phyloP scores from a whole-genome alignment of 139 green algal genomes.

The Raphidocelis subcapitata region DNA sequence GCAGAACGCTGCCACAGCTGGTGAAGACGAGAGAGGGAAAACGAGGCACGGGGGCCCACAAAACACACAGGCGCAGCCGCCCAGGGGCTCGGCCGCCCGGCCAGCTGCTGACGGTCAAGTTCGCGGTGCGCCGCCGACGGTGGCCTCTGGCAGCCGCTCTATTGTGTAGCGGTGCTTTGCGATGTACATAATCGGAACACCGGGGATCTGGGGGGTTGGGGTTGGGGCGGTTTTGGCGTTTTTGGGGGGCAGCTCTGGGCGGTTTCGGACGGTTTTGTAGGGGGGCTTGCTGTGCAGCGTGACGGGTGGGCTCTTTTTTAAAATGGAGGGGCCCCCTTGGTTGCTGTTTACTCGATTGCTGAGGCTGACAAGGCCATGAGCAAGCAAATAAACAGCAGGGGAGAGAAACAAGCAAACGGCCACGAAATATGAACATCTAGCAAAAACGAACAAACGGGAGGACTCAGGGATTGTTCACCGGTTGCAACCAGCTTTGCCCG shows the following conservation, averaged over 20 bases:
- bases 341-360: background rate
- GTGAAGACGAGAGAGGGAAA: too few relatives aligned
- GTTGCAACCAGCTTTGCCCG: constrained; percentile 20
- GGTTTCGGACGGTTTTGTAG: too few relatives aligned
- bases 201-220: constrained; percentile 74
- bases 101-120: too few relatives aligned
- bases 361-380: background rate
- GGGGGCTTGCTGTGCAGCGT: too few relatives aligned
- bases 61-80: too few relatives aligned
- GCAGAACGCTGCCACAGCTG: too few relatives aligned
- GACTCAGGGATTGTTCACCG: constrained; percentile 43
- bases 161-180: constrained; percentile 91
- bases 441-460: background rate
- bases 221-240: too few relatives aligned
- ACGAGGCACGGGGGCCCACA: too few relatives aligned
- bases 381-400: background rate
- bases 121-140: constrained; percentile 88
- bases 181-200: constrained; percentile 99
- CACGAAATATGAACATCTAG: background rate
- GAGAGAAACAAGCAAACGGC: background rate
- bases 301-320: background rate
- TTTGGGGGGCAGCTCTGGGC: too few relatives aligned
- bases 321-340: background rate
- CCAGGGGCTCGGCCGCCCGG: too few relatives aligned
- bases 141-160: constrained; percentile 96